Evolutionary conservation across 345 rosid species (phyloP).

Genomic region (Pugionium dolabratum): DNA sequence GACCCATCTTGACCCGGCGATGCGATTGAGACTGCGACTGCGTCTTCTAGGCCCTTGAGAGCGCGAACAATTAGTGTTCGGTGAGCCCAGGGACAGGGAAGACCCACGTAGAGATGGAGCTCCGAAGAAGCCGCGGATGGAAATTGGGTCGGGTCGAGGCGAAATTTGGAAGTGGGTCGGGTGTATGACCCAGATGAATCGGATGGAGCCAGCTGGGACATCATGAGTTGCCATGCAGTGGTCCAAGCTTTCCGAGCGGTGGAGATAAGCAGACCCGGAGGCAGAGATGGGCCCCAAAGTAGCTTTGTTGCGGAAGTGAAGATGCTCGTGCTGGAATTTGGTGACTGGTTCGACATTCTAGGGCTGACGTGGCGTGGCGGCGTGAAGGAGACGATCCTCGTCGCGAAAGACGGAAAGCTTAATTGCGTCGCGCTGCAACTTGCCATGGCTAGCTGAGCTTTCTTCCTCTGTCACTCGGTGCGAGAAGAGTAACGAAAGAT

Average conservation of each 20-base stretch:
- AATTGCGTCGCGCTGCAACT: constrained; percentile 22
- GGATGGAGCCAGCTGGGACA: constrained; percentile 92
- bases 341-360: constrained; percentile 46
- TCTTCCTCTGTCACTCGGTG: not conserved
- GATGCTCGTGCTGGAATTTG: constrained; percentile 32
- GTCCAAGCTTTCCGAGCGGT: constrained; percentile 74
- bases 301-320: constrained; percentile 57
- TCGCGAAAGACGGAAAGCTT: constrained; percentile 26
- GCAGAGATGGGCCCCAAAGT: constrained; percentile 90
- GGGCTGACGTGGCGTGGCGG: constrained; percentile 38
- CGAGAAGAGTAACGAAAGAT: constrained; percentile 12
- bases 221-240: constrained; percentile 82
- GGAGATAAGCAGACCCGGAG: constrained; percentile 84
- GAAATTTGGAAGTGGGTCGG: constrained; percentile 73
- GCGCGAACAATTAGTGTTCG: constrained; percentile 76
- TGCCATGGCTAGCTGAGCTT: constrained; percentile 35
- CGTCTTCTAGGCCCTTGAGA: constrained; percentile 76
- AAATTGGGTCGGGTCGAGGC: constrained; percentile 47
- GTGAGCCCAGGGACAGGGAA: constrained; percentile 98
- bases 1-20: constrained; percentile 78
- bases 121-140: constrained; percentile 38
- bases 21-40: constrained; percentile 67
- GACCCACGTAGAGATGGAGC: constrained; percentile 86
- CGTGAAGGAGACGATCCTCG: not conserved
- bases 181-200: constrained; percentile 80